Conservation (phyloP, 139 green algal species). For the Coelastrella sp. region DNA sequence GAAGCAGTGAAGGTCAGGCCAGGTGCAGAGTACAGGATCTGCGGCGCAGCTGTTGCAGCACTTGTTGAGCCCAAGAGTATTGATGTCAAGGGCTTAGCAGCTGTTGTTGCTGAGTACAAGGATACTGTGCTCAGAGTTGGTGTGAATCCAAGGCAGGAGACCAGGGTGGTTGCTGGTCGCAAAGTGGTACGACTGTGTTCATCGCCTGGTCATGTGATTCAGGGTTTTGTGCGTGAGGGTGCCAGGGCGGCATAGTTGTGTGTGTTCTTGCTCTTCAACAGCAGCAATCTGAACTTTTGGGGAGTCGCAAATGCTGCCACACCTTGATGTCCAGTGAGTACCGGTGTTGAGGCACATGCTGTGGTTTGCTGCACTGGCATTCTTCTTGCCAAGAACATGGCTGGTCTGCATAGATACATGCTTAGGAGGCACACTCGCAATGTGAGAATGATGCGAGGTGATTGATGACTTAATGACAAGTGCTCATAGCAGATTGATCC, state of each 20-base stretch:
- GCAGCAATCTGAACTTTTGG: too few relatives aligned
- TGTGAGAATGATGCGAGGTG: not conserved
- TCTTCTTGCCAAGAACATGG: not conserved
- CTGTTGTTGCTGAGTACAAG: not conserved
- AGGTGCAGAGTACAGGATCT: too few relatives aligned
- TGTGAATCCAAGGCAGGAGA: not conserved
- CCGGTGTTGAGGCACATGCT: not conserved
- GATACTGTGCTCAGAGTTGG: not conserved
- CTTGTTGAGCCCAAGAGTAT: not conserved
- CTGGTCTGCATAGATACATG: not conserved
- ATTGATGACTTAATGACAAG: too few relatives aligned
- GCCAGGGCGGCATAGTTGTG: not conserved
- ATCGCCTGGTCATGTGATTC: not conserved
- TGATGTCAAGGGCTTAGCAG: not conserved
- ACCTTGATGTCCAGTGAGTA: not conserved
- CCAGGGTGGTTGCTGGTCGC: not conserved
- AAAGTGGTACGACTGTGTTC: not conserved
- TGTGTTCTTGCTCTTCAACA: not conserved
- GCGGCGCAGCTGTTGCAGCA: not conserved
- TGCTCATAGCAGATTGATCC: too few relatives aligned
- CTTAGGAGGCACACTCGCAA: not conserved
- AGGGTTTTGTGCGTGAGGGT: not conserved
- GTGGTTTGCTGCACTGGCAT: not conserved
- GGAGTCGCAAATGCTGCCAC: not conserved
- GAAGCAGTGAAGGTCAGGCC: too few relatives aligned